These are phyloP conservation scores for Macrocystidia cucumis DNA, from an alignment of 1,284 basidiomycete species.

Conservation along the genomic window DNA sequence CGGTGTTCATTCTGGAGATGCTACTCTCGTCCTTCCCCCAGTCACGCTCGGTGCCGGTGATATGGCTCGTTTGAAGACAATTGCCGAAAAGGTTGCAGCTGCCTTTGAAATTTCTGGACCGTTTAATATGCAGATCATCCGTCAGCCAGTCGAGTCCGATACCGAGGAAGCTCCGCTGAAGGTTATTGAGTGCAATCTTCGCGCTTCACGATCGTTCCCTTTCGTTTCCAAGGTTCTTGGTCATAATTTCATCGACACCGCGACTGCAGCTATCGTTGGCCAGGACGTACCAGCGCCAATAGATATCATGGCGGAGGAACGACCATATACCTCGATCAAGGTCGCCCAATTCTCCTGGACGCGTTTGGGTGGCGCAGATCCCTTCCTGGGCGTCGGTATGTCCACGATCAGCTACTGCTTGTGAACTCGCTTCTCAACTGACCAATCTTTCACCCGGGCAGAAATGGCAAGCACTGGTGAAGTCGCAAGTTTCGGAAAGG, in stretches of 20 bases:
- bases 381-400: constrained; percentile 88
- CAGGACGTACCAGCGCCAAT: constrained; percentile 87
- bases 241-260: constrained; percentile 94
- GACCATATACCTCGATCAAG: constrained; percentile 96
- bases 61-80: constrained; percentile 84
- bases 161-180: constrained; percentile 73
- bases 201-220: constrained; percentile 97
- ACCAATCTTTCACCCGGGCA: too few relatives aligned
- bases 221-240: constrained; percentile 99
- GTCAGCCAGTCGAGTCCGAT: constrained; percentile 56
- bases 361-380: constrained; percentile 89
- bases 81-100: constrained; percentile 91
- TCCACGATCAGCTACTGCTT: background rate
- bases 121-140: constrained; percentile 99
- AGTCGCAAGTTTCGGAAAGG: constrained; percentile 94
- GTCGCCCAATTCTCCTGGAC: constrained; percentile 99
- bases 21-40: constrained; percentile 96
- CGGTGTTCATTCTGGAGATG: constrained; percentile 98
- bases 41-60: constrained; percentile 76
- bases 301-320: constrained; percentile 88
- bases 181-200: constrained; percentile 98
- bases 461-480: constrained; percentile 99
- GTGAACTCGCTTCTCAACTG: too few relatives aligned
- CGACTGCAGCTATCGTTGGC: constrained; percentile 88
- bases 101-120: constrained; percentile 97